Percentiles rank a stretch among this genome's conserved stretches.
These are phyloP conservation scores for Phaeosphaeriaceae sp. DNA, from an alignment of 2,329 filamentous ascomycete species.

Conservation along the genomic window DNA sequence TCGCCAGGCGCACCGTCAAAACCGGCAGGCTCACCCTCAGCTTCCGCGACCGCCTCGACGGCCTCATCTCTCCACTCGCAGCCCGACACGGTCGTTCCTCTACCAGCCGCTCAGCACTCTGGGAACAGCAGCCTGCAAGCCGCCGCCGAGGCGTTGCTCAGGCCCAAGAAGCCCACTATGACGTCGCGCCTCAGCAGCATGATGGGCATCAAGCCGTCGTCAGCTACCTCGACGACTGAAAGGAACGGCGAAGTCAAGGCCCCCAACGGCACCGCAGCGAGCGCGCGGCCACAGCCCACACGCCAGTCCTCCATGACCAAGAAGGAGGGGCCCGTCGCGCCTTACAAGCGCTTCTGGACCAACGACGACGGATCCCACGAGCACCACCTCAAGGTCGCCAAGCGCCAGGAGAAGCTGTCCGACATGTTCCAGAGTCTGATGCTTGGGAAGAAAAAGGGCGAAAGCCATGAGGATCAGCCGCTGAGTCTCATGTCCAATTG, in stretches of 20 bases:
- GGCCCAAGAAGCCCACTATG: slow-evolving; percentile 52
- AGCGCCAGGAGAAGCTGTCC: slow-evolving; percentile 91
- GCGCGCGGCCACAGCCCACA: slow-evolving; percentile 35
- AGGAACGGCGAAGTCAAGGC: slow-evolving; percentile 37
- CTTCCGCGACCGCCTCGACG: slow-evolving; percentile 44
- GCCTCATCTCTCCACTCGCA: slow-evolving; percentile 48
- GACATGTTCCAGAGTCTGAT: slow-evolving; percentile 90
- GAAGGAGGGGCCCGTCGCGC: slow-evolving; percentile 31
- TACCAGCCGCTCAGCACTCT: slow-evolving; percentile 34
- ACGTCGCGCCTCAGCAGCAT: slow-evolving; percentile 52
- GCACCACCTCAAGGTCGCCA: slow-evolving; percentile 87
- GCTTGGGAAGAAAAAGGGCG: slow-evolving; percentile 79
- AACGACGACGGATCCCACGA: slow-evolving; percentile 75
- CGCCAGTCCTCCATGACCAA: slow-evolving; percentile 42
- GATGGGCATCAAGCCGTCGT: slow-evolving; percentile 44
- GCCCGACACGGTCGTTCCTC: slow-evolving; percentile 40
- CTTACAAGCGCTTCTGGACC: slow-evolving; percentile 61
- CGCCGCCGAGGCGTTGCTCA: slow-evolving; percentile 42
- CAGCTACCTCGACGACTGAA: slow-evolving; percentile 28
- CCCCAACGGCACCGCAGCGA: slow-evolving; percentile 33
- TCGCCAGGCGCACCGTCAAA: slow-evolving; percentile 36
- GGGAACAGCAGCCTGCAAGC: slow-evolving; percentile 36
- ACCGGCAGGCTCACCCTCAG: slow-evolving; percentile 36
- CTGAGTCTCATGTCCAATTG: slow-evolving; percentile 93
- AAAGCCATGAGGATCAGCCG: slow-evolving; percentile 73